phyloP scores from a whole-genome alignment of 129 eudicot species.

The Artemisia tridentata region DNA sequence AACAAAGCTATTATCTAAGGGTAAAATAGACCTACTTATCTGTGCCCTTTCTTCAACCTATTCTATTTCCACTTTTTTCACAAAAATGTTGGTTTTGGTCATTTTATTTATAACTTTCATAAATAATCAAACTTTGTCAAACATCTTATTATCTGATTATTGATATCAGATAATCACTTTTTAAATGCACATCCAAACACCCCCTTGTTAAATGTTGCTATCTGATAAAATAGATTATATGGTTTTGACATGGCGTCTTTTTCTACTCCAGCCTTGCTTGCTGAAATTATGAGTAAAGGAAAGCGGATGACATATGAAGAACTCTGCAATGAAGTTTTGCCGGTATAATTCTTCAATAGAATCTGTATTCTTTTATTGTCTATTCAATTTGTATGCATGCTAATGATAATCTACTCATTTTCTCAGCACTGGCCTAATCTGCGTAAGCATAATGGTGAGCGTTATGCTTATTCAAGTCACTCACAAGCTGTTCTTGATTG shows the following conservation, averaged over 20 bases:
- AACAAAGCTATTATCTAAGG: neutral
- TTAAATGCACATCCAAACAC: neutral
- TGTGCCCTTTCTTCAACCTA: neutral
- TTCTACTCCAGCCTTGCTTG: constrained; percentile 58
- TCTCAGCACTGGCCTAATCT: constrained; percentile 84
- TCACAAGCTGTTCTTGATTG: constrained; percentile 99
- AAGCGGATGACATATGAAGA: constrained; percentile 91
- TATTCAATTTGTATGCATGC: neutral
- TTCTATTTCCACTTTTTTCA: neutral
- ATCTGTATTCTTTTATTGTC: constrained; percentile 1
- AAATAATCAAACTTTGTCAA: neutral
- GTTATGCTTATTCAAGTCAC: constrained; percentile 94
- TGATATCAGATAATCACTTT: neutral
- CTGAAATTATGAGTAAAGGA: constrained; percentile 90
- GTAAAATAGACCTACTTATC: neutral
- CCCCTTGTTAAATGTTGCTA: neutral
- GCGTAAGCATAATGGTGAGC: constrained; percentile 95
- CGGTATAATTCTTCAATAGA: constrained; percentile 50
- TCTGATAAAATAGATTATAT: neutral
- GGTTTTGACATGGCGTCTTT: constrained; percentile 1
- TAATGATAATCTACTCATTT: neutral
- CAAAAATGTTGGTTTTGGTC: neutral
- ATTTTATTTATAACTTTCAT: neutral
- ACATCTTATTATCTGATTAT: neutral
- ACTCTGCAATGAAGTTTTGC: constrained; percentile 61